Base-by-base conservation (phyloP, 345 rosid species). In the Balakata baccata region DNA sequence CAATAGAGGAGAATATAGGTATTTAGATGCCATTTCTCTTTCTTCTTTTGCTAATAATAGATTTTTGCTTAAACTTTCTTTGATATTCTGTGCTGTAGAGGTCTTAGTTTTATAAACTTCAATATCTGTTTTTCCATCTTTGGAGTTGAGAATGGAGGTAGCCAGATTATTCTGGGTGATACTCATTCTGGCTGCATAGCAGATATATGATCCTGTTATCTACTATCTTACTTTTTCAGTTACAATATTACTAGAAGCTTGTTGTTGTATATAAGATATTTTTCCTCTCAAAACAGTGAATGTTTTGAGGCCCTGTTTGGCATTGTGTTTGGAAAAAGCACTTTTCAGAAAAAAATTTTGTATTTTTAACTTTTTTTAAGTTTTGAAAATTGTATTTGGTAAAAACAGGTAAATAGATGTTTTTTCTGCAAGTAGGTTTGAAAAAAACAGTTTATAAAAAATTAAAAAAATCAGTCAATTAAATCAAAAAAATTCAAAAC, bases 1-100 rank as follows among this genome's bases (percentile, higher is more conserved):
- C 83, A 95, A 95, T 79, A 91, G 86, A 86, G 99, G 99, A 78
- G 93, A 91, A 82, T 90, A 86, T 86, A 89, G 99, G 99, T 95
- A 80, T 54, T 64, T 23, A 4, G 6, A 23, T 22, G 13, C 22
- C 50, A 23, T 23, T 49, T n/a, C 5, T 45, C 52, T 5, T 46
- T 46, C 46, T 17, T 11, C 70, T 59, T 51, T 69, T 53, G 41
- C 50, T 45, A 56, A 54, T 46, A 45, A 37, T 60, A 64, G 43
- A 45, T 61, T 79, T 58, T 79, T 66, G 70, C 78, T 34, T 47
- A 7, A 51, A 52, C 17, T 51, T 34, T 45, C 18, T 14, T 17
- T 22, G 49, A 14, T 22, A 41, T 56, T 66, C 34, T 53, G 11
- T 49, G 51, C 0, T 47, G 10, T 43, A 18, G 64, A 43, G 20